phyloP scores from a whole-genome alignment of 768 basidiomycete species.

The Rhodocollybia butyracea region DNA sequence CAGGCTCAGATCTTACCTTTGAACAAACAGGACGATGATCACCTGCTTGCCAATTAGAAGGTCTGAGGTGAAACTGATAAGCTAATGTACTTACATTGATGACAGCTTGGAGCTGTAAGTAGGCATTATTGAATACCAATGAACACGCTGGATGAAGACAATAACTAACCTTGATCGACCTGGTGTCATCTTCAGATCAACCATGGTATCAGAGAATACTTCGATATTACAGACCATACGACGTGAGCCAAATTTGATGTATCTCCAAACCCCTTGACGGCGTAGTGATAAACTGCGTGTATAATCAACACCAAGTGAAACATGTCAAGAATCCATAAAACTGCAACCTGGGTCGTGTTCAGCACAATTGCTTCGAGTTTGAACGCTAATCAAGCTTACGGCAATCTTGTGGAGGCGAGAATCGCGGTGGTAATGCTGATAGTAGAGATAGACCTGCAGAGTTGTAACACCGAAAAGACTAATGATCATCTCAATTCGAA shows the following conservation, averaged over 20 bases:
- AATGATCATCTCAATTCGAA: neutral
- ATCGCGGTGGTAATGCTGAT: conserved; percentile 15
- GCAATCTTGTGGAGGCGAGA: conserved; percentile 28
- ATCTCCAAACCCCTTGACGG: conserved; percentile 34
- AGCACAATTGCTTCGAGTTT: neutral
- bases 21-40: conserved; percentile 40
- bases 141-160: neutral
- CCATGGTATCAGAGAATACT: neutral
- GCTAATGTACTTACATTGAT: conserved; percentile 32
- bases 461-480: conserved; percentile 21
- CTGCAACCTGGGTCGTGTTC: conserved; percentile 22
- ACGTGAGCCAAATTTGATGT: conserved; percentile 20
- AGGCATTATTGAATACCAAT: neutral
- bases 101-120: conserved; percentile 34
- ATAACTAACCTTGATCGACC: conserved; percentile 31
- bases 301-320: conserved; percentile 31
- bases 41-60: conserved; percentile 21
- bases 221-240: conserved; percentile 27
- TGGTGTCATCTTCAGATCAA: conserved; percentile 6
- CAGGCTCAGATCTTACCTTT: conserved; percentile 36
- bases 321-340: conserved; percentile 34
- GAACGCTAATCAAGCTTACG: conserved; percentile 19
- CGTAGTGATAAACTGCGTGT: conserved; percentile 33
- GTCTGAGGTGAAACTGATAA: neutral
- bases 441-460: conserved; percentile 20